phyloP scores from a whole-genome alignment of 2,329 filamentous ascomycete species.

The Aspergillus fumigatus region DNA sequence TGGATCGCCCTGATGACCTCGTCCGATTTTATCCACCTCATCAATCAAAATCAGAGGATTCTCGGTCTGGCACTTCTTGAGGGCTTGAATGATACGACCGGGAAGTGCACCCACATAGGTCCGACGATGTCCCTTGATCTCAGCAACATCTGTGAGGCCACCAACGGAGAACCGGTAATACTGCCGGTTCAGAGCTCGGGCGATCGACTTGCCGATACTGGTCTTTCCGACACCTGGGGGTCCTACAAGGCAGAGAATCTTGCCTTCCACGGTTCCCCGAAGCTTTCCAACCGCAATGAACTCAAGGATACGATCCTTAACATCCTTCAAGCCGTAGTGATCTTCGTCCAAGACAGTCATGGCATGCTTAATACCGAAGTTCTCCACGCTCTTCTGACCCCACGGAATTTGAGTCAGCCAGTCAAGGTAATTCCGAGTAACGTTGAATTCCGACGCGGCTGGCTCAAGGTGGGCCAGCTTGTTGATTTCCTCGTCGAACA shows the following conservation, averaged over 20 bases:
- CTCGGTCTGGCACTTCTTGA: constrained; percentile 99
- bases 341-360: constrained; percentile 90
- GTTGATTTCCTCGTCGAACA: constrained; percentile 97
- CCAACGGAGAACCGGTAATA: constrained; percentile 99
- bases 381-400: constrained; percentile 92
- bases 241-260: constrained; percentile 96
- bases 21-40: constrained; percentile 96
- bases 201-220: constrained; percentile 97
- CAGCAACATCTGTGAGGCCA: constrained; percentile 92
- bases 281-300: constrained; percentile 98
- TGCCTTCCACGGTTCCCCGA: constrained; percentile 93
- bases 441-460: constrained; percentile 96
- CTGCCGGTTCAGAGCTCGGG: constrained; percentile 85
- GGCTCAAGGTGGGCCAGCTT: constrained; percentile 94
- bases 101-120: constrained; percentile 96
- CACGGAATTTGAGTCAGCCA: constrained; percentile 98
- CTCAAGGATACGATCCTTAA: constrained; percentile 96
- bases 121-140: constrained; percentile 95
- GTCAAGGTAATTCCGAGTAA: constrained; percentile 95
- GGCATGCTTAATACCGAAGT: constrained; percentile 91
- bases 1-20: constrained; percentile 93
- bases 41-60: constrained; percentile 96
- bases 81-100: constrained; percentile 92
- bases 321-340: constrained; percentile 93
- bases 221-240: constrained; percentile 98